Evolutionary conservation across 2,329 filamentous ascomycete genomes (phyloP), one percentile per base, ranked within the genome.

Genomic region (Nigrograna mackinnonii): DNA sequence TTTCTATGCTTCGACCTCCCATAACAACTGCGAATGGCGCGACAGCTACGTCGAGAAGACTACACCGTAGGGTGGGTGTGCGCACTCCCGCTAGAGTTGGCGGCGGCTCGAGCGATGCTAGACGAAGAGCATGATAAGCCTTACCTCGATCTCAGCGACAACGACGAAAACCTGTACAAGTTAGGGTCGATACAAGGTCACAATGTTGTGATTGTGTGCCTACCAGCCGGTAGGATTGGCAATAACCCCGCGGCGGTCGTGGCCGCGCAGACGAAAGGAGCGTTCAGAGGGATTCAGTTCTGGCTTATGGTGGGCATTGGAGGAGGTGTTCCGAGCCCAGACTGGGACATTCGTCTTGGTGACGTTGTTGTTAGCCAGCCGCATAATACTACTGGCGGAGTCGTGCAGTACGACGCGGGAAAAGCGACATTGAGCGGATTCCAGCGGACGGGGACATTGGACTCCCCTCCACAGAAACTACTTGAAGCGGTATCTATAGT

Each of bases 251-350:
- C 69, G 1, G 65, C 68, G 7, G 50, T 49, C 2, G 62, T 66
- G 2, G 64, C 62, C 2, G 58, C 44, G 18, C 46, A 60, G 14
- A 65, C 71, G 55, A 39, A 42, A 12, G 37, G 47, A 5, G 59
- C 57, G 4, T 73, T 72, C 44, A 43, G 37, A 5, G 28, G 17
- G 2, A 67, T 74, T 22, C 58, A 51, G 16, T 58, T 75, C 28
- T 64, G 63, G 2, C 55, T 77, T 2, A 65, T 77, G 61, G 71
- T 77, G 1, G 73, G 73, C 14, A 69, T 77, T 26, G 72, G 68
- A 0, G 67, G 67, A 20, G 57, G 57, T 17, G 55, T 58, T n/a
- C 52, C 55, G 7, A 49, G 45, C 24, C 32, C 16, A 4, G 40
- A 47, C 28, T 33, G 30, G 30, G 57, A 60, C 34, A 48, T 59